phyloP scores from a whole-genome alignment of 1,284 basidiomycete species.

The Porogramme epimiltina region DNA sequence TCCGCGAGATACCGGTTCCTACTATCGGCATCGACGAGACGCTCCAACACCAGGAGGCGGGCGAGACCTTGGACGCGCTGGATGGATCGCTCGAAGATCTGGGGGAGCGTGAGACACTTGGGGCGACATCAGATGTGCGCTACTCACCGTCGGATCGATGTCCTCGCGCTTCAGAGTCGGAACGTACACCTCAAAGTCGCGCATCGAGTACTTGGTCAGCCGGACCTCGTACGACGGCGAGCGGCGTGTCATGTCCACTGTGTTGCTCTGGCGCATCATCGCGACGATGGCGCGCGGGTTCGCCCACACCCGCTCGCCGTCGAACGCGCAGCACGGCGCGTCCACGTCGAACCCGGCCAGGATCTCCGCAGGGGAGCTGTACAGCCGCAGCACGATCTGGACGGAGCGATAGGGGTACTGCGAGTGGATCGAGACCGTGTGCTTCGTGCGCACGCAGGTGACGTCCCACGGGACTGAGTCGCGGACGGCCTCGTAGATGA shows the following conservation, averaged over 20 bases:
- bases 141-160: slow-evolving; percentile 61
- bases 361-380: slow-evolving; percentile 59
- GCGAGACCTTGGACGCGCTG: slow-evolving; percentile 56
- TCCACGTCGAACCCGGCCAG: slow-evolving; percentile 66
- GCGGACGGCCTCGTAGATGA: slow-evolving; percentile 60
- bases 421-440: slow-evolving; percentile 63
- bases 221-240: slow-evolving; percentile 67
- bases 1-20: slow-evolving; percentile 47
- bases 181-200: slow-evolving; percentile 57
- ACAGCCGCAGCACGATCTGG: slow-evolving; percentile 59
- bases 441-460: slow-evolving; percentile 62
- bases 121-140: slow-evolving; percentile 2
- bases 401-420: slow-evolving; percentile 64
- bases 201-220: slow-evolving; percentile 53
- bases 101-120: too few species aligned
- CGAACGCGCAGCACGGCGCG: slow-evolving; percentile 56
- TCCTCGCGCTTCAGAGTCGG: slow-evolving; percentile 49
- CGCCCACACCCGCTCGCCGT: slow-evolving; percentile 56
- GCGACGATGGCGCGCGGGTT: slow-evolving; percentile 57
- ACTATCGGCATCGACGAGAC: slow-evolving; percentile 42
- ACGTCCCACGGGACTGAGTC: slow-evolving; percentile 67
- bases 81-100: slow-evolving; percentile 62
- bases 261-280: slow-evolving; percentile 64
- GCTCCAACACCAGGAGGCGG: slow-evolving; percentile 59
- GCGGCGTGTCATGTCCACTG: slow-evolving; percentile 56